These are phyloP conservation scores for Rhodotorula sp. DNA, from an alignment of 1,284 basidiomycete species.

Conservation along the genomic window DNA sequence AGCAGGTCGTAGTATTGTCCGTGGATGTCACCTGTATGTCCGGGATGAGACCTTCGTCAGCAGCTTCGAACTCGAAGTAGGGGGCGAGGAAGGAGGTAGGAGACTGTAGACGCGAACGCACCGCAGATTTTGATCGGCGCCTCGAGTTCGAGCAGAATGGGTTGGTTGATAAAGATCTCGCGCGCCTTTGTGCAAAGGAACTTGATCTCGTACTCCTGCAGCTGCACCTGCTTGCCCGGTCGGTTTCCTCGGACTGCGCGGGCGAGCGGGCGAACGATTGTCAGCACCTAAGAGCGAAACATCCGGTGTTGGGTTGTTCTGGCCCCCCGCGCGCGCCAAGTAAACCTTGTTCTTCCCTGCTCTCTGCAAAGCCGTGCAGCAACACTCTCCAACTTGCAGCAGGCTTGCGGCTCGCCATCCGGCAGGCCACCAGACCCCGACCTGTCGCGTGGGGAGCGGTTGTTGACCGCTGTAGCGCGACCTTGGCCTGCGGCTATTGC, in stretches of 20 bases:
- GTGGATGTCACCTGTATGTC: constrained; percentile 75
- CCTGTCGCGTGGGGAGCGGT: not conserved
- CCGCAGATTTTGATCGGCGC: constrained; percentile 97
- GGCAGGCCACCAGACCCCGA: not conserved
- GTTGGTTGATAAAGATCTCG: constrained; percentile 94
- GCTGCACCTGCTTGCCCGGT: constrained; percentile 88
- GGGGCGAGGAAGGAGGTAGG: not conserved
- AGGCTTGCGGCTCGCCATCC: not conserved
- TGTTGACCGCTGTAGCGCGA: not conserved
- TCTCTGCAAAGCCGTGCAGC: too few relatives aligned
- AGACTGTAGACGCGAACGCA: constrained; percentile 53
- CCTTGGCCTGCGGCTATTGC: not conserved
- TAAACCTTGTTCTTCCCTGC: too few relatives aligned
- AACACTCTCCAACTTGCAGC: not conserved
- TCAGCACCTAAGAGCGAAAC: not conserved
- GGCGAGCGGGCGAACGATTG: not conserved
- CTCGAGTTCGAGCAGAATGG: constrained; percentile 87
- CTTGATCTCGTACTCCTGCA: constrained; percentile 95
- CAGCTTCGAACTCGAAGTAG: not conserved
- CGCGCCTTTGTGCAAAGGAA: constrained; percentile 90
- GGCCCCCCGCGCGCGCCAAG: too few relatives aligned
- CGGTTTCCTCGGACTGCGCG: constrained; percentile 80
- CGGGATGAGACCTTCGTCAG: not conserved
- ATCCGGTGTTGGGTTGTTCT: too few relatives aligned
- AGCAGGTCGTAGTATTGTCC: constrained; percentile 94